phyloP scores from a whole-genome alignment of 1,139 yeast species.

The Kurtzmaniella quercitrusa region DNA sequence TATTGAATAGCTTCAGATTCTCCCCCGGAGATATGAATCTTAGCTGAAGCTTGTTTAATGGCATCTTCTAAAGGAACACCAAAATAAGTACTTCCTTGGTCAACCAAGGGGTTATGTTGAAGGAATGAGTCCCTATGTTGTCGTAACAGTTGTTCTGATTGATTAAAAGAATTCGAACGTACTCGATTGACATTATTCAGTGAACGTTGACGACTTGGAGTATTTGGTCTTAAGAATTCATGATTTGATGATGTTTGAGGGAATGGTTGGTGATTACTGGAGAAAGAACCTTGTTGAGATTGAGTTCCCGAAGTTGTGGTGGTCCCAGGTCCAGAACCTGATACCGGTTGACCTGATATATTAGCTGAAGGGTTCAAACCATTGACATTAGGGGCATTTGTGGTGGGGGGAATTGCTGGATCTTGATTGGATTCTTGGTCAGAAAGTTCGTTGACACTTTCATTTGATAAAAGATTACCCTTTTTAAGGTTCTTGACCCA shows the following conservation, averaged over 20 bases:
- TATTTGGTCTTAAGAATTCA: slow-evolving; percentile 40
- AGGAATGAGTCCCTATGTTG: slow-evolving; percentile 57
- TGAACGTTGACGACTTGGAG: slow-evolving; percentile 47
- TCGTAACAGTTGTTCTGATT: slow-evolving; percentile 36
- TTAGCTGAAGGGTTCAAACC: background rate
- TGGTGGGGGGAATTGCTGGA: slow-evolving; percentile 24
- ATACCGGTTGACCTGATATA: background rate
- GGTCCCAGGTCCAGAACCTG: background rate
- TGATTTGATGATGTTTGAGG: slow-evolving; percentile 8
- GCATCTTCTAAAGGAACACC: slow-evolving; percentile 80
- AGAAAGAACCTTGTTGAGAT: background rate
- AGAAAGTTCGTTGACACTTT: slow-evolving; percentile 38
- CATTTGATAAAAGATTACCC: slow-evolving; percentile 35
- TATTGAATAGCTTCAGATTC: slow-evolving; percentile 53
- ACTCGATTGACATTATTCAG: slow-evolving; percentile 43
- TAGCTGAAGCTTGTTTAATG: slow-evolving; percentile 68
- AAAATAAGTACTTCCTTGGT: slow-evolving; percentile 59
- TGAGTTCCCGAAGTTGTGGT: background rate
- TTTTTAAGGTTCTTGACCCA: slow-evolving; percentile 47
- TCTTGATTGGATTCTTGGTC: slow-evolving; percentile 24
- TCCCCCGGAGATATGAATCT: slow-evolving; percentile 58
- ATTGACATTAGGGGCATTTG: slow-evolving; percentile 11
- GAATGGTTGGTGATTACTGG: background rate
- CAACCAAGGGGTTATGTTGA: slow-evolving; percentile 40
- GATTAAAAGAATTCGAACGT: slow-evolving; percentile 34